phyloP scores from a whole-genome alignment of 1,284 basidiomycete species.

The Trichosporon sp. region DNA sequence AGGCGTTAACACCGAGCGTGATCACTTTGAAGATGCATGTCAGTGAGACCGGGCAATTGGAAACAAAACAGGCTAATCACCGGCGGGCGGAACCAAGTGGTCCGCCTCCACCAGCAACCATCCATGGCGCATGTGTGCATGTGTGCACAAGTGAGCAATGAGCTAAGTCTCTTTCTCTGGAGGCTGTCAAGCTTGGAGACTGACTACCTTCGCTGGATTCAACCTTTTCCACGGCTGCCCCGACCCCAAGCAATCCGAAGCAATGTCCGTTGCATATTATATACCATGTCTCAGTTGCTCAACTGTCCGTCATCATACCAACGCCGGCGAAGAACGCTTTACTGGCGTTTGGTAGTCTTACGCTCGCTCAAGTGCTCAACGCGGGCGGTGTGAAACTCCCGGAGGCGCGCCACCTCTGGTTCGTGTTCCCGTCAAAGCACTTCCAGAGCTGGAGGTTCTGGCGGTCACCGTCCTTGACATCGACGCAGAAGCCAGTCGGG shows the following conservation, averaged over 20 bases:
- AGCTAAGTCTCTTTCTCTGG: not conserved
- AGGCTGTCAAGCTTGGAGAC: too few relatives aligned
- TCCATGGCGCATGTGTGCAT: not conserved
- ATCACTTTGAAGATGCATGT: too few relatives aligned
- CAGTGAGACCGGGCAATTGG: too few relatives aligned
- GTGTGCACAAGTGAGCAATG: too few relatives aligned
- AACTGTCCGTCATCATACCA: too few relatives aligned
- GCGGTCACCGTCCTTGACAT: not conserved
- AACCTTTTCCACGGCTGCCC: not conserved
- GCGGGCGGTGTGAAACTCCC: too few relatives aligned
- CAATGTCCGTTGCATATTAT: not conserved
- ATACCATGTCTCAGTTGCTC: not conserved
- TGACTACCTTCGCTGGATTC: not conserved
- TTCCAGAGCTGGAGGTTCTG: conserved; percentile 1
- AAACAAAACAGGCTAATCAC: too few relatives aligned
- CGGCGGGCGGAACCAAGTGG: not conserved
- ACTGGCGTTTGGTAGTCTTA: too few relatives aligned
- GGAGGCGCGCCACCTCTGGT: conserved; percentile 11
- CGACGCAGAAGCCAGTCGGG: not conserved
- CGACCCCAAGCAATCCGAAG: not conserved
- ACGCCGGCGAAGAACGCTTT: too few relatives aligned
- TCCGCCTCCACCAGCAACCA: too few relatives aligned
- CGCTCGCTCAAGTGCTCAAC: too few relatives aligned
- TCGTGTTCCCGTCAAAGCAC: conserved; percentile 11
- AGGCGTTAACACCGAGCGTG: too few relatives aligned